These are phyloP conservation scores for Erodium moschatum DNA, from an alignment of 441 rosid species.

Conservation along the genomic window DNA sequence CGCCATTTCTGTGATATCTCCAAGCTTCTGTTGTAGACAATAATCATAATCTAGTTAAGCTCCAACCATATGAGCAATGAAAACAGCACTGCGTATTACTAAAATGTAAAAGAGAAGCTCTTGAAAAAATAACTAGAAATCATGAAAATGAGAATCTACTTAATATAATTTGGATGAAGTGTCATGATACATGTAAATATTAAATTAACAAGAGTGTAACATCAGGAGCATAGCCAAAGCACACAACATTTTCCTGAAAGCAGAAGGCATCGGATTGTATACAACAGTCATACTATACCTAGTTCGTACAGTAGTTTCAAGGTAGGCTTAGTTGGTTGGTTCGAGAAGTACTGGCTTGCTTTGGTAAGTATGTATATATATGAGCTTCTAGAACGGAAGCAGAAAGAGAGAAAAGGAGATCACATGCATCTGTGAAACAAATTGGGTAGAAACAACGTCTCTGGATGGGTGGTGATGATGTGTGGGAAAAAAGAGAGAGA, in stretches of 20 bases:
- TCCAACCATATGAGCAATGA: not conserved
- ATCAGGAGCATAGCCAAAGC: not conserved
- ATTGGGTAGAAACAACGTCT: no score
- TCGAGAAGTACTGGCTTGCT: not conserved
- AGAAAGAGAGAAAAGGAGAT: no score
- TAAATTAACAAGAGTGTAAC: not conserved
- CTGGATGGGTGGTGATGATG: no score
- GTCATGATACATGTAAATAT: not conserved
- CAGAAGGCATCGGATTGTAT: not conserved
- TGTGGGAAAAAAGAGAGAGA: no score
- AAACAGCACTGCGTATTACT: not conserved
- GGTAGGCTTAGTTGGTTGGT: not conserved
- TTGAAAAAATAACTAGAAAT: not conserved
- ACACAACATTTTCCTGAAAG: not conserved
- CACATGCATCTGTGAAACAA: no score
- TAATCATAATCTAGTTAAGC: not conserved
- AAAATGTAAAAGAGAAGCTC: not conserved
- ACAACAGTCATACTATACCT: not conserved
- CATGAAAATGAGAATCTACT: not conserved
- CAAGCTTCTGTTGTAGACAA: slow-evolving; percentile 36
- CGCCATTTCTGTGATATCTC: slow-evolving; percentile 83
- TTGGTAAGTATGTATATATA: not conserved
- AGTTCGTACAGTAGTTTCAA: not conserved
- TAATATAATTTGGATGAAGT: not conserved
- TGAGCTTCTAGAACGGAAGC: not conserved